phyloP scores from a whole-genome alignment of 2,329 filamentous ascomycete genomes.

The Rutstroemia sp. region DNA sequence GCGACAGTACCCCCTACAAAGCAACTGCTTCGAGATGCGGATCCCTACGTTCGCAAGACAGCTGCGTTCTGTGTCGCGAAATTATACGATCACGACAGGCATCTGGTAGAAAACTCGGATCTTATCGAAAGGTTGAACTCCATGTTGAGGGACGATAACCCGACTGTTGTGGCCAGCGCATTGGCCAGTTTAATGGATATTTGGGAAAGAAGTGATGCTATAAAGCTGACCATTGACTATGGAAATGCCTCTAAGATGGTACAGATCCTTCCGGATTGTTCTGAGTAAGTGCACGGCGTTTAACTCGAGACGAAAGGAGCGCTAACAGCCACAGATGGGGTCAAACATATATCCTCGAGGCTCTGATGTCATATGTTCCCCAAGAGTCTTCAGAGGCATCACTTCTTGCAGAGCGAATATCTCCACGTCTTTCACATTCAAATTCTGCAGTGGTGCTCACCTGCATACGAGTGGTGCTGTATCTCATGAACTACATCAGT shows the following conservation, averaged over 20 bases:
- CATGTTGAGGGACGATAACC: slow-evolving; percentile 90
- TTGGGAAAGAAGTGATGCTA: slow-evolving; percentile 95
- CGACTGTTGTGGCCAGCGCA: slow-evolving; percentile 92
- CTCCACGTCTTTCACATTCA: slow-evolving; percentile 91
- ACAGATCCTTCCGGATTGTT: slow-evolving; percentile 91
- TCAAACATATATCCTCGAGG: slow-evolving; percentile 96
- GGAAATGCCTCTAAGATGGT: slow-evolving; percentile 97
- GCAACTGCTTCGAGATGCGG: slow-evolving; percentile 71
- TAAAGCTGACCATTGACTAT: slow-evolving; percentile 97
- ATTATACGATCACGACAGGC: slow-evolving; percentile 90
- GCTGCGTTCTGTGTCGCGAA: slow-evolving; percentile 95
- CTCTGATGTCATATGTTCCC: slow-evolving; percentile 94
- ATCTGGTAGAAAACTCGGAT: slow-evolving; percentile 83
- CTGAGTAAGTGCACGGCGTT: slow-evolving; percentile 62
- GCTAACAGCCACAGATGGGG: slow-evolving; percentile 63
- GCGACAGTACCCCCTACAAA: slow-evolving; percentile 81
- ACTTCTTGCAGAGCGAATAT: slow-evolving; percentile 84
- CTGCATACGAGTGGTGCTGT: slow-evolving; percentile 91
- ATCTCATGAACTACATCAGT: slow-evolving; percentile 97
- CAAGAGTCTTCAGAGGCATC: slow-evolving; percentile 84
- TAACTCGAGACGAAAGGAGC: not conserved
- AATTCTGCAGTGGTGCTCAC: slow-evolving; percentile 96
- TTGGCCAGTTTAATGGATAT: slow-evolving; percentile 91
- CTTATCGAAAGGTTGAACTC: slow-evolving; percentile 86
- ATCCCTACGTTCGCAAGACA: slow-evolving; percentile 96